Evolutionary conservation across 176 grass and related monocot species (phyloP).

Genomic region (Rhynchospora breviuscula): DNA sequence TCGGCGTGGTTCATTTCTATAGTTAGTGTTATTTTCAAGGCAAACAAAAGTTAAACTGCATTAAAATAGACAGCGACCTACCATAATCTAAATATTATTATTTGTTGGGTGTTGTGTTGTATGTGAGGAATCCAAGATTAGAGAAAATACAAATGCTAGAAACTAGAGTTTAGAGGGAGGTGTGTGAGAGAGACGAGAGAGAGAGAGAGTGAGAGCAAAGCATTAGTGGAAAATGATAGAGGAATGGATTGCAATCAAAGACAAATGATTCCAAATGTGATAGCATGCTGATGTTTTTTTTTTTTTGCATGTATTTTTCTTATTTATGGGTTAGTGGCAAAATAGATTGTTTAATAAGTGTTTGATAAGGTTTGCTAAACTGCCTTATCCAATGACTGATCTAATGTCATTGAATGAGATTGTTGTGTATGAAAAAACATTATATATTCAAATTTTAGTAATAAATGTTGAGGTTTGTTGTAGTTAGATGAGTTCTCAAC

Average conservation of each 20-base stretch:
- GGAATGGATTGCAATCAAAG: conserved; percentile 28
- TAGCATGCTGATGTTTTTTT: conserved; percentile 15
- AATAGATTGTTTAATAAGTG: conserved; percentile 6
- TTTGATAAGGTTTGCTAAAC: conserved; percentile 22
- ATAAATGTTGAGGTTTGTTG: background rate
- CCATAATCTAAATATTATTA: conserved; percentile 15
- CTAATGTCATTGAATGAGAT: background rate
- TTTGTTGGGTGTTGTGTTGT: conserved; percentile 5
- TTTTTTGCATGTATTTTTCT: background rate
- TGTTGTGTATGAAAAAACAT: background rate
- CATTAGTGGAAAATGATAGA: conserved; percentile 24
- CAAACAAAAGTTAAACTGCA: conserved; percentile 3
- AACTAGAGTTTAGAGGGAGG: background rate
- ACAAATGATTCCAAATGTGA: conserved; percentile 17
- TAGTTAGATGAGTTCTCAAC: background rate
- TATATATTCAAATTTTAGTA: too few relatives aligned
- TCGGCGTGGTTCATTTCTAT: background rate
- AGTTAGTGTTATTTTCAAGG: conserved; percentile 20
- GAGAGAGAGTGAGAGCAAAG: conserved; percentile 25
- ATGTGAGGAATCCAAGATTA: background rate
- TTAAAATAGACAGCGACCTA: conserved; percentile 9
- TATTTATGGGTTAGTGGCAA: conserved; percentile 1
- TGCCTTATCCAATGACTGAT: background rate
- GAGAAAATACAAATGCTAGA: conserved; percentile 5
- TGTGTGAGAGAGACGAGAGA: background rate